Percentiles rank a stretch among this genome's conserved stretches.
phyloP scores from a whole-genome alignment of 441 rosid species.

The Melastoma candidum region DNA sequence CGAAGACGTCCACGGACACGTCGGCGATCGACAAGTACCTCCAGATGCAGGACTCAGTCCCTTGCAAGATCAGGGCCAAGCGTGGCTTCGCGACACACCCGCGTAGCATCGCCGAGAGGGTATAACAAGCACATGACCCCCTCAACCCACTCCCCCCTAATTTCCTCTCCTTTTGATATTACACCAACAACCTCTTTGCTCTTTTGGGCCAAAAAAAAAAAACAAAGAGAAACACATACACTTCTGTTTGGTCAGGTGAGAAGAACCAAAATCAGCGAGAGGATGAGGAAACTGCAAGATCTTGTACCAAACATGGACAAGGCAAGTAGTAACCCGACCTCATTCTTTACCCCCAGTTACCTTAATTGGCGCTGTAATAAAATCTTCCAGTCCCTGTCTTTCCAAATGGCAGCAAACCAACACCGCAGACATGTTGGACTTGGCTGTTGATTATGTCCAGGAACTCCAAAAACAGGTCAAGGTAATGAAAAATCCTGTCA shows the following conservation, averaged over 20 bases:
- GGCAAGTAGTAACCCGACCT: constrained; percentile 22
- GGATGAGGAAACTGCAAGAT: constrained; percentile 93
- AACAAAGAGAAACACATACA: background rate
- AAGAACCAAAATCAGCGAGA: constrained; percentile 84
- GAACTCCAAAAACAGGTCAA: constrained; percentile 71
- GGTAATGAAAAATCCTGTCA: constrained; percentile 23
- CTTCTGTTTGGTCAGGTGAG: constrained; percentile 47
- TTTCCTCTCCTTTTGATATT: background rate
- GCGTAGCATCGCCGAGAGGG: constrained; percentile 95
- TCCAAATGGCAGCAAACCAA: constrained; percentile 75
- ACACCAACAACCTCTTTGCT: background rate
- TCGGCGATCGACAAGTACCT: constrained; percentile 48
- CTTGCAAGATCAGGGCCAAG: constrained; percentile 87
- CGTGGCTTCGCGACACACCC: constrained; percentile 96
- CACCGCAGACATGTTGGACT: constrained; percentile 94
- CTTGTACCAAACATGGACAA: constrained; percentile 98
- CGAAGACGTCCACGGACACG: constrained; percentile 34
- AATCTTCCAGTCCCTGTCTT: background rate
- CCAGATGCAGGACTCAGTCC: constrained; percentile 66
- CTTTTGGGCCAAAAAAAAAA: background rate
- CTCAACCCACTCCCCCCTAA: background rate
- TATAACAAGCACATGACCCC: constrained; percentile 11
- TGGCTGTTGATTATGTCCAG: constrained; percentile 90
- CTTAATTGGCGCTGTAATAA: background rate
- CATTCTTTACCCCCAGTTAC: background rate